Base-by-base conservation (phyloP, 306 rosid genomes). In the Trifolium fragiferum region DNA sequence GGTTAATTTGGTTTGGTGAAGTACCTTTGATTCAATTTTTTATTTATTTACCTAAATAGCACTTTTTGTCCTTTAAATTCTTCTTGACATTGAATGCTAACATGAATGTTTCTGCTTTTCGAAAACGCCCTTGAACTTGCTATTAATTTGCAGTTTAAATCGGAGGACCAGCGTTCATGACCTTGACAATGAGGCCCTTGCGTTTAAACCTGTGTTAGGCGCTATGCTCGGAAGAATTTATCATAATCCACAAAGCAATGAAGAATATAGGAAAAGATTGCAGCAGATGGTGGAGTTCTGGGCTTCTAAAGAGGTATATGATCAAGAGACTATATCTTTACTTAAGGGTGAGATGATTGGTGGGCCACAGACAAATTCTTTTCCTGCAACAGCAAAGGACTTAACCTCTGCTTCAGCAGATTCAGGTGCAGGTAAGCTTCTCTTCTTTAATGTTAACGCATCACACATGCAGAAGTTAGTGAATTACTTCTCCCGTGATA, bases 281-380 rank as follows among this genome's bases (percentile, higher is more conserved):
- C 92, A 90, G 74, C 93, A 92, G 68, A 88, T 94, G 85, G 87
- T 94, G 59, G 97, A 94, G 89, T 89, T 94, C 76, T 94, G 99
- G 98, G 86, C 90, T 57, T 90, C 97, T 78, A 90, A 90, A 66
- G 91, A 81, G 61, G 86, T 94, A 54, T 94, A 75, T 43, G 96
- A 94, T 82, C 97, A 80, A 78, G 93, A 89, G 60, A 81, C 93
- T 72, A 94, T 94, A 67, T 82, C 83, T 41, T 75, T 75, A 47
- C 80, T 92, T 54, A 89, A 90, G 87, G 79, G 82, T 75, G 98
- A 92, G 81, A 94, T 94, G 96, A 78, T 86, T 68, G 86, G 88
- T 58, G 99, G 97, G 72, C 86, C 77, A 30, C 84, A 89, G 8
- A n/a, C 87, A 68, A 85, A 68, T 81, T 72, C 89, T 69, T 89